phyloP scores from a whole-genome alignment of 345 rosid species.

The Eucalyptus fibrosa region DNA sequence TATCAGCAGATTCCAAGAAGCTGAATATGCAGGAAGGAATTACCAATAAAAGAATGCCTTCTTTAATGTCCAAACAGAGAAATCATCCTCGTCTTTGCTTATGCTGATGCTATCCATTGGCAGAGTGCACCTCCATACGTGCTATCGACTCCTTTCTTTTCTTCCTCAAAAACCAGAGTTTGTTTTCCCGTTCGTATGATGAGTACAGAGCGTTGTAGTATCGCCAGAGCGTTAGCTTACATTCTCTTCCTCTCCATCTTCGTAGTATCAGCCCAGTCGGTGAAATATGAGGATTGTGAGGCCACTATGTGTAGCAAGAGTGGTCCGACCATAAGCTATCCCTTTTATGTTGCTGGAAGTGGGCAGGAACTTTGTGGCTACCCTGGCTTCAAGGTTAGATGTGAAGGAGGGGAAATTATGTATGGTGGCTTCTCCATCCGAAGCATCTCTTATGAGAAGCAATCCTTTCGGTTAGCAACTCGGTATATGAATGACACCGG shows the following conservation, averaged over 20 bases:
- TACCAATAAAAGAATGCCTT: neutral
- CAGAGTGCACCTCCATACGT: neutral
- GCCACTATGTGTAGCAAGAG: neutral
- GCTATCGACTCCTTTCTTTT: neutral
- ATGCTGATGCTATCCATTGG: neutral
- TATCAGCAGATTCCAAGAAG: neutral
- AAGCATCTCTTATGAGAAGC: neutral
- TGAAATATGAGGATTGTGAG: neutral
- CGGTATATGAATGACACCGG: neutral
- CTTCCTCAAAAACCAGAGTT: neutral
- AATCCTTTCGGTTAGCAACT: neutral
- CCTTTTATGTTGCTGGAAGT: neutral
- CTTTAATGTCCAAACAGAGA: neutral
- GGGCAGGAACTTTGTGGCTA: neutral
- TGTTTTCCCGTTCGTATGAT: neutral
- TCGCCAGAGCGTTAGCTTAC: neutral
- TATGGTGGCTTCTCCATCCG: neutral
- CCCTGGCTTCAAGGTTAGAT: neutral
- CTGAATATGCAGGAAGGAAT: neutral
- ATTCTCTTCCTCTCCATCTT: neutral
- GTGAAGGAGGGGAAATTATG: neutral
- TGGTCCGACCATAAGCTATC: neutral
- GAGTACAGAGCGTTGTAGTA: neutral
- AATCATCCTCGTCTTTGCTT: neutral
- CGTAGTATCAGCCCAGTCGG: neutral